A percentile compares a stretch with the other conserved stretches of the same genome.
These are phyloP conservation scores for Nissolia schottii DNA, from an alignment of 306 rosid genomes.

Conservation along the genomic window DNA sequence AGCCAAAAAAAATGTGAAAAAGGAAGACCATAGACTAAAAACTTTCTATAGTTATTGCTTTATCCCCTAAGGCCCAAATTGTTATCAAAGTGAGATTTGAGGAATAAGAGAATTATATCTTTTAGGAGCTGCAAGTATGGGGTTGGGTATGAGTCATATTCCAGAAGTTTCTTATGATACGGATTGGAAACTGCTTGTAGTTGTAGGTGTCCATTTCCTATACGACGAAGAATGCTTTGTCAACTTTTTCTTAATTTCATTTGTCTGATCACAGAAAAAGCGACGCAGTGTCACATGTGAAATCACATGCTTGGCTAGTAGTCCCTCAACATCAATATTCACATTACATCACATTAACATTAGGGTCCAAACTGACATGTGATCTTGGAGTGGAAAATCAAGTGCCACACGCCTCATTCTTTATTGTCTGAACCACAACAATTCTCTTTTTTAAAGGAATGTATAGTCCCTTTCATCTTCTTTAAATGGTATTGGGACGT, in stretches of 20 bases:
- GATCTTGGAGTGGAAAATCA: neutral
- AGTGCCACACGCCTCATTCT: neutral
- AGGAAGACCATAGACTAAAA: no score
- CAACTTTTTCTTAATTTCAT: slow-evolving; percentile 19
- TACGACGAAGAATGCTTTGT: slow-evolving; percentile 25
- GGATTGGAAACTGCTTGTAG: slow-evolving; percentile 23
- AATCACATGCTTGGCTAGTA: slow-evolving; percentile 36
- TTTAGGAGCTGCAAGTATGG: neutral
- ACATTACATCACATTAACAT: neutral
- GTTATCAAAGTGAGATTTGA: neutral
- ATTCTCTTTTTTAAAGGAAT: neutral
- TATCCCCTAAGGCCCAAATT: no score
- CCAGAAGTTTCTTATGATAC: neutral
- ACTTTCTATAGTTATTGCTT: no score
- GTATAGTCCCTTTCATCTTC: neutral
- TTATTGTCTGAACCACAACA: neutral
- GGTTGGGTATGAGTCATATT: neutral
- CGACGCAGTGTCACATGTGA: slow-evolving; percentile 31
- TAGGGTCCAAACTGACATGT: slow-evolving; percentile 13
- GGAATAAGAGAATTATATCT: neutral
- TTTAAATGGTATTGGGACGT: neutral
- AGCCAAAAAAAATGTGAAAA: no score
- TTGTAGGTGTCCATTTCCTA: slow-evolving; percentile 19
- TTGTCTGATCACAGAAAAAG: slow-evolving; percentile 14
- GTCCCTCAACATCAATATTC: slow-evolving; percentile 27